phyloP scores from a whole-genome alignment of 2,329 filamentous ascomycete genomes.

The Talaromyces sp. region DNA sequence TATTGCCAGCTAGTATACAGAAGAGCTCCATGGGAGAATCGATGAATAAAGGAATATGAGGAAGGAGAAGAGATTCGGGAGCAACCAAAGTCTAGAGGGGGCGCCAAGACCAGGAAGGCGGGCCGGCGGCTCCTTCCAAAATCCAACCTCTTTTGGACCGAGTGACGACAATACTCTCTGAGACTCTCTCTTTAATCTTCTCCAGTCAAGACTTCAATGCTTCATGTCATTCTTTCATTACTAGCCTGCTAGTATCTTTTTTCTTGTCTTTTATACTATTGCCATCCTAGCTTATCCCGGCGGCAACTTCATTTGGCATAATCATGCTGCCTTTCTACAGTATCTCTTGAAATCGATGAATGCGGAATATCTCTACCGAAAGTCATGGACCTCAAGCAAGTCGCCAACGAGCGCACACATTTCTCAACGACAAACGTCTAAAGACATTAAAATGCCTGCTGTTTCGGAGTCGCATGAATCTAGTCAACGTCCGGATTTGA shows the following conservation, averaged over 20 bases:
- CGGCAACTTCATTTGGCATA: neutral
- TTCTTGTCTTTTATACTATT: neutral
- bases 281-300: neutral
- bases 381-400: slow-evolving; percentile 10
- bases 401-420: slow-evolving; percentile 4
- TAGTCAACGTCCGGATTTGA: slow-evolving; percentile 21
- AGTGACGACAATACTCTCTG: slow-evolving; percentile 1
- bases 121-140: neutral
- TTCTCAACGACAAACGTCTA: neutral
- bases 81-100: neutral
- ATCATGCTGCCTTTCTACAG: neutral
- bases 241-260: neutral
- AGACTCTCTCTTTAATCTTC: neutral
- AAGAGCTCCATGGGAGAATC: neutral
- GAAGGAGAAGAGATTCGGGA: neutral
- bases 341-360: neutral
- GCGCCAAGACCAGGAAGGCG: neutral
- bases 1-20: neutral
- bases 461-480: slow-evolving; percentile 21
- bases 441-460: slow-evolving; percentile 28
- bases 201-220: neutral
- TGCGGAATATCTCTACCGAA: slow-evolving; percentile 5
- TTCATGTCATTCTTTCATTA: neutral
- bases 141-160: neutral
- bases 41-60: neutral